Evolutionary conservation across 371 early-diverging fungal genomes (phyloP).

Genomic region (Mucor sp.): DNA sequence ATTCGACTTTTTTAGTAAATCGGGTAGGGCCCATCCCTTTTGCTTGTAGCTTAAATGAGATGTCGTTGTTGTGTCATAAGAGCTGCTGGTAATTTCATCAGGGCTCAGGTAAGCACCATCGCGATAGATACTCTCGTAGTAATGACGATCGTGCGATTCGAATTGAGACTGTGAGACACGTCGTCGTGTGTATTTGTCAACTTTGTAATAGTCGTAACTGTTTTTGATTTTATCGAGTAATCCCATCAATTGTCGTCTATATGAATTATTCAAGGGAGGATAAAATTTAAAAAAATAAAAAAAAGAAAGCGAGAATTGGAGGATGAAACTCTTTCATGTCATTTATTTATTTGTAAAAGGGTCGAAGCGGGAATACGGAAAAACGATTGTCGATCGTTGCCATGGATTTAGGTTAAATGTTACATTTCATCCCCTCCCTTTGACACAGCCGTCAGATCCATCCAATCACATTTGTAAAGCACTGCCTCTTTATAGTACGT

Average conservation of each 20-base stretch:
- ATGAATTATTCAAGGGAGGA: too few species aligned
- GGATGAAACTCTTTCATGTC: background rate
- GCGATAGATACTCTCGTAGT: slow-evolving; percentile 38
- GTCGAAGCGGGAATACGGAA: slow-evolving; percentile 6
- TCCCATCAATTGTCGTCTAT: slow-evolving; percentile 32
- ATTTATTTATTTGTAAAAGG: background rate
- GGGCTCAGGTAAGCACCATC: slow-evolving; percentile 42
- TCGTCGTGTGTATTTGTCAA: slow-evolving; percentile 47
- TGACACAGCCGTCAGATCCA: background rate
- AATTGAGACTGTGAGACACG: slow-evolving; percentile 44
- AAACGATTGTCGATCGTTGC: slow-evolving; percentile 4
- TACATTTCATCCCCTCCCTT: background rate
- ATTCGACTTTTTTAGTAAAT: slow-evolving; percentile 15
- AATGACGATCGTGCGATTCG: slow-evolving; percentile 40
- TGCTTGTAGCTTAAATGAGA: slow-evolving; percentile 9
- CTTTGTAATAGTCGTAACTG: slow-evolving; percentile 36
- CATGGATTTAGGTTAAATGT: background rate
- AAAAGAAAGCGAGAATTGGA: slow-evolving; percentile 7
- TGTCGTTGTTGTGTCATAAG: background rate
- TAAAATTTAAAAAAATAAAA: background rate
- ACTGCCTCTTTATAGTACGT: background rate
- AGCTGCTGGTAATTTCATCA: slow-evolving; percentile 1
- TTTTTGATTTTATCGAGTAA: slow-evolving; percentile 36
- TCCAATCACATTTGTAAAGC: background rate
- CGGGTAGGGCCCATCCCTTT: slow-evolving; percentile 25